Evolutionary conservation across 1,139 yeast genomes (phyloP), one percentile per base, ranked within the genome.

Genomic region (Hemisphaericaspora xylofermentans): DNA sequence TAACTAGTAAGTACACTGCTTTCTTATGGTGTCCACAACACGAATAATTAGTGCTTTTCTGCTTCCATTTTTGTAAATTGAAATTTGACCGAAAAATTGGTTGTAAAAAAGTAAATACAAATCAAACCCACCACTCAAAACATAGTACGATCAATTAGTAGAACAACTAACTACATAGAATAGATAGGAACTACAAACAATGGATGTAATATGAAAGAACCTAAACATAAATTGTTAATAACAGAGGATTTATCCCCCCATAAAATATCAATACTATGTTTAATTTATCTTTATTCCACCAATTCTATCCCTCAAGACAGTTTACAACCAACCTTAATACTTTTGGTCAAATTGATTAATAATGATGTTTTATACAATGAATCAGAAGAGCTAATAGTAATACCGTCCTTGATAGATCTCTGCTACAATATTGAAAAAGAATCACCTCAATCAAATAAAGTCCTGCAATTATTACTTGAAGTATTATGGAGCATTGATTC

Each of bases 401-500:
- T 61, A 8, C 72, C 73, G 3, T 51, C 52, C 1, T 51, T 68
- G 12, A 29, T 38, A 6, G 67, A 65, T 45, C 50, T 68, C 13
- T 63, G 61, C 31, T 36, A 40, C 24, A 46, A 42, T 31, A 36
- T 60, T 8, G 31, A 40, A 19, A 18, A 34, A 26, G 29, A 36
- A 18, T 21, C 13, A 4, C 6, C 21, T 15, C 10, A 6, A 24
- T 19, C 25, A 5, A 18, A 18, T 36, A 36, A 25, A 33, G 40
- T 24, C 35, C 36, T 29, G 19, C 29, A 31, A 17, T 35, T 32
- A 18, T 42, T 56, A 35, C 39, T 53, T 30, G 40, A 43, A 18
- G 40, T 39, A 42, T 43, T 68, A 16, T 70, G 76, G 75, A 43
- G 43, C 13, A 57, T 71, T 29, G 51, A 57, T 16, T 58, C 68